Percentiles rank a stretch among this genome's conserved stretches.
phyloP scores from a whole-genome alignment of 139 green algal species.

The Ettlia oleoabundans region DNA sequence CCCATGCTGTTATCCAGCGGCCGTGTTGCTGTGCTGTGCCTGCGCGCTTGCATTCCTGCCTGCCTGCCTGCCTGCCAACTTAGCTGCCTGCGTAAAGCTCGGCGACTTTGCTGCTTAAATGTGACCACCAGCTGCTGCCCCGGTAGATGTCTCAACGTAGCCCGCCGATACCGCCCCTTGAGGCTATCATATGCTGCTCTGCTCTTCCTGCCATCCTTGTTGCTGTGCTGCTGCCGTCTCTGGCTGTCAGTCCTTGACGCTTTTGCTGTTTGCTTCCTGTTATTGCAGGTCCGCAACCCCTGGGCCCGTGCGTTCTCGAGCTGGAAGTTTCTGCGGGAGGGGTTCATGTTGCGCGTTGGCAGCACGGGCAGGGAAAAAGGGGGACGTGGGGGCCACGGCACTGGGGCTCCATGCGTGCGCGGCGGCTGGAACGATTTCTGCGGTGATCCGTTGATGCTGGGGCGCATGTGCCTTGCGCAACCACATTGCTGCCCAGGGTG shows the following conservation, averaged over 20 bases:
- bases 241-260: neutral
- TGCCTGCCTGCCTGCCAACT: neutral
- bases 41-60: neutral
- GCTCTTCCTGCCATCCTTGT: neutral
- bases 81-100: neutral
- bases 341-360: conserved; percentile 6
- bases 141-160: too few relatives aligned
- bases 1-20: too few relatives aligned
- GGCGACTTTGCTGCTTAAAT: too few relatives aligned
- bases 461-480: conserved; percentile 7
- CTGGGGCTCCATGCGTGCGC: neutral
- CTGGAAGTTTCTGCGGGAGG: conserved; percentile 28
- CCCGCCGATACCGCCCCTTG: too few relatives aligned
- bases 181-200: neutral
- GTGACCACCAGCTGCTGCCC: too few relatives aligned
- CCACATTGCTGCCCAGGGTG: conserved; percentile 25
- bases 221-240: neutral
- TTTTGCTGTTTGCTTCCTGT: neutral
- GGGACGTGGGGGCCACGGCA: too few relatives aligned
- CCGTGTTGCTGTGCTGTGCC: neutral
- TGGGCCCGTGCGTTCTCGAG: conserved; percentile 18
- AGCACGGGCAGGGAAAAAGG: neutral
- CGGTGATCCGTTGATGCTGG: conserved; percentile 17
- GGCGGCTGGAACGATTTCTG: conserved; percentile 15
- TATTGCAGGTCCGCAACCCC: conserved; percentile 24